phyloP scores from a whole-genome alignment of 768 basidiomycete species.

The Pilatotrama ljubarskyi region DNA sequence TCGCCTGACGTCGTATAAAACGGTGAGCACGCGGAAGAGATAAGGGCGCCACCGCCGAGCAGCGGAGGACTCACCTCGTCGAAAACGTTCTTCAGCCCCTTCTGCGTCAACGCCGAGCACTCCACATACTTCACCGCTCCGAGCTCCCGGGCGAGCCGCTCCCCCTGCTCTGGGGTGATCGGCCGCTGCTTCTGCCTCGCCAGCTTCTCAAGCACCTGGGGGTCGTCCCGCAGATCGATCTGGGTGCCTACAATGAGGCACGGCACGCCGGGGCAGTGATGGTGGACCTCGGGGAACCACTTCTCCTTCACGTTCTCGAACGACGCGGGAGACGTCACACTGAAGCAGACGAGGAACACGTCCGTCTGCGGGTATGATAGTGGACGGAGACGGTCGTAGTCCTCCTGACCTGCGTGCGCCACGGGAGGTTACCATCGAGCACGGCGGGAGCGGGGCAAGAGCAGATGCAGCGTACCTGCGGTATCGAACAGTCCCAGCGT shows the following conservation, averaged over 20 bases:
- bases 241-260: slow-evolving; percentile 99
- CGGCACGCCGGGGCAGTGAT: slow-evolving; percentile 98
- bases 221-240: slow-evolving; percentile 93
- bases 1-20: slow-evolving; percentile 59
- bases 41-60: not conserved
- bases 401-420: slow-evolving; percentile 81
- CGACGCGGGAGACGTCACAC: slow-evolving; percentile 95
- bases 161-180: slow-evolving; percentile 84
- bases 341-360: slow-evolving; percentile 99
- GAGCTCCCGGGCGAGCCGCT: slow-evolving; percentile 93
- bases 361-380: slow-evolving; percentile 99
- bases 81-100: slow-evolving; percentile 99
- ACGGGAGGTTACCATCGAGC: slow-evolving; percentile 6
- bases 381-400: slow-evolving; percentile 98
- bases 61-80: slow-evolving; percentile 77
- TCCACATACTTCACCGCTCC: slow-evolving; percentile 99
- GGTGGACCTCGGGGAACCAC: slow-evolving; percentile 99
- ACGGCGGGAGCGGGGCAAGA: not conserved
- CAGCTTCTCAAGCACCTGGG: slow-evolving; percentile 92
- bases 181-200: slow-evolving; percentile 96
- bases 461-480: slow-evolving; percentile 65
- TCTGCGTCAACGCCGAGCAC: slow-evolving; percentile 98
- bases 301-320: slow-evolving; percentile 99
- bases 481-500: slow-evolving; percentile 98
- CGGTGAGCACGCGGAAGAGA: slow-evolving; percentile 3